Conservation (phyloP, 2,329 filamentous ascomycete species). For the Colletotrichum liriopes region DNA sequence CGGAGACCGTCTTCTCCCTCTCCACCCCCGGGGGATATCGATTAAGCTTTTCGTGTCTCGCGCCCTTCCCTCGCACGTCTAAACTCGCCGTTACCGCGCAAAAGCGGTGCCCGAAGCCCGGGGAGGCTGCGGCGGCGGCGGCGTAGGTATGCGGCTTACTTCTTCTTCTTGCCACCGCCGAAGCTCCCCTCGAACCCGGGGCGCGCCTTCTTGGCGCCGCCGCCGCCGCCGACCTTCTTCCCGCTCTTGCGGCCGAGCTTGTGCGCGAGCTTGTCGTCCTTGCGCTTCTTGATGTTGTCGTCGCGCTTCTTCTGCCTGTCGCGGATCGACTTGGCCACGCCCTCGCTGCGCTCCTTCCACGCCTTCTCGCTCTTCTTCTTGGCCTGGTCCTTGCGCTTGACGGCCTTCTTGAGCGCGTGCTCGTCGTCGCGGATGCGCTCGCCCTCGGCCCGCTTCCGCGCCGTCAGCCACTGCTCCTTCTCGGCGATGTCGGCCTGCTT, state of each 20-base stretch:
- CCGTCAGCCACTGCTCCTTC: conserved; percentile 95
- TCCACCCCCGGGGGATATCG: conserved; percentile 26
- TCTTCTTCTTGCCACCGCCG: conserved; percentile 67
- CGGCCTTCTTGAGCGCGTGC: conserved; percentile 88
- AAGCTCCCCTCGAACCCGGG: conserved; percentile 82
- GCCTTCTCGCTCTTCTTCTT: conserved; percentile 95
- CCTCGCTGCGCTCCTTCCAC: conserved; percentile 82
- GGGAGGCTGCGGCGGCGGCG: too few species aligned
- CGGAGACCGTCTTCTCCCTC: background rate
- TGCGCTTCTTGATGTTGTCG: conserved; percentile 81
- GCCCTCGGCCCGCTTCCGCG: conserved; percentile 89
- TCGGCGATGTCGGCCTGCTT: conserved; percentile 91
- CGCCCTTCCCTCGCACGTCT: background rate
- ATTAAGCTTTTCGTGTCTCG: conserved; percentile 17
- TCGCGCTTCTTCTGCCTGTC: conserved; percentile 87
- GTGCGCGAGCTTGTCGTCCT: conserved; percentile 78
- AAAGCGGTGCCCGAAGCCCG: too few species aligned
- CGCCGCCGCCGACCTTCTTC: conserved; percentile 59
- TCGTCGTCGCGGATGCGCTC: conserved; percentile 92
- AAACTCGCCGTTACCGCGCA: background rate
- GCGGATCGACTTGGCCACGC: conserved; percentile 82
- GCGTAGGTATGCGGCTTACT: background rate
- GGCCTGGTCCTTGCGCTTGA: conserved; percentile 91
- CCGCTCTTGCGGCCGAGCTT: conserved; percentile 70
- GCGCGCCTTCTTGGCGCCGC: conserved; percentile 63